Evolutionary conservation across 139 green algal genomes (phyloP).

Genomic region (Volvox africanus): DNA sequence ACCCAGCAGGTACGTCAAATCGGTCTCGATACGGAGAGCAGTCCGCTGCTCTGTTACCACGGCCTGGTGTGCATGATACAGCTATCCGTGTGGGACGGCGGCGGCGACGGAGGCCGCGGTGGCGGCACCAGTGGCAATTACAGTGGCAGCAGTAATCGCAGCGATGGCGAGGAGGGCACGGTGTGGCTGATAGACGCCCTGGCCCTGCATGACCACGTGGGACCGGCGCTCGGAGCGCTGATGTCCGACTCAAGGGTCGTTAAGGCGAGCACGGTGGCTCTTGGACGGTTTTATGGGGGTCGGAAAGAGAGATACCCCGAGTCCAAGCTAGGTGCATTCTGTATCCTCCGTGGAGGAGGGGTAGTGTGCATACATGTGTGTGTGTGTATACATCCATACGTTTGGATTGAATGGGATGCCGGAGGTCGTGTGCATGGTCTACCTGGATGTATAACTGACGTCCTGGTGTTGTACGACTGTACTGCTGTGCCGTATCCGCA

Average conservation of each 20-base stretch:
- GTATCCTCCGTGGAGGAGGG: too few relatives aligned
- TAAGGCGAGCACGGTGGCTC: slow-evolving; percentile 59
- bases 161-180: not conserved
- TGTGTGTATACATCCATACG: too few relatives aligned
- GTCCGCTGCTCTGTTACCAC: slow-evolving; percentile 69
- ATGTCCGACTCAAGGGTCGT: slow-evolving; percentile 69
- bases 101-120: not conserved
- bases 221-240: slow-evolving; percentile 60
- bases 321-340: too few relatives aligned
- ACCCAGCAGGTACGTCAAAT: slow-evolving; percentile 52
- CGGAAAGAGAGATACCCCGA: too few relatives aligned
- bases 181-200: slow-evolving; percentile 84
- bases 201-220: slow-evolving; percentile 75
- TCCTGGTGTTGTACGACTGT: too few relatives aligned
- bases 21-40: slow-evolving; percentile 82
- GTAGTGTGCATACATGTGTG: too few relatives aligned
- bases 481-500: too few relatives aligned
- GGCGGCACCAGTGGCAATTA: not conserved
- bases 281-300: too few relatives aligned
- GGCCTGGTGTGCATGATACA: slow-evolving; percentile 86
- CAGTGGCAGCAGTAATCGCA: not conserved
- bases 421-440: too few relatives aligned
- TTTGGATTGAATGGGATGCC: too few relatives aligned
- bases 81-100: slow-evolving; percentile 68
- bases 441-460: too few relatives aligned